Conservation (phyloP, 2,329 filamentous ascomycete species). For the Paracorniculantispora psalliotae region DNA sequence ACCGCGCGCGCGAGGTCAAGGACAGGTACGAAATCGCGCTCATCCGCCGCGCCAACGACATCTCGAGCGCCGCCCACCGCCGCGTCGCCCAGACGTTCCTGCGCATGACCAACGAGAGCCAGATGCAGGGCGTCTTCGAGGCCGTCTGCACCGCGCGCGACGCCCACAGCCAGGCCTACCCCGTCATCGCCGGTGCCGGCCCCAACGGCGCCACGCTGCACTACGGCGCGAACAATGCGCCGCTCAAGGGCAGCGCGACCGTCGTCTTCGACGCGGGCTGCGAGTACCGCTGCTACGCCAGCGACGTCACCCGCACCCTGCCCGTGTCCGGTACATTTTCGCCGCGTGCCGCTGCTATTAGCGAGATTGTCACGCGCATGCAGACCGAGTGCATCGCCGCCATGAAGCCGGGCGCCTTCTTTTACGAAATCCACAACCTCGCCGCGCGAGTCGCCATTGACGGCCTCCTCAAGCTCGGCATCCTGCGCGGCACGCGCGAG, state of each 20-base stretch:
- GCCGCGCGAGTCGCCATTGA: constrained; percentile 68
- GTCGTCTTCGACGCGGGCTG: constrained; percentile 83
- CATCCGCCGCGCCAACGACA: constrained; percentile 73
- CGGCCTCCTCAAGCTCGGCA: constrained; percentile 65
- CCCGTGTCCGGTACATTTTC: constrained; percentile 68
- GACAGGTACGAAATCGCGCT: constrained; percentile 79
- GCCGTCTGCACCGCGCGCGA: constrained; percentile 66
- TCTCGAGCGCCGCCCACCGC: constrained; percentile 73
- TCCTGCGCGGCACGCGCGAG: constrained; percentile 60
- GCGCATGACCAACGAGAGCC: constrained; percentile 67
- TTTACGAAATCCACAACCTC: constrained; percentile 65
- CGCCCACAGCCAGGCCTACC: constrained; percentile 76
- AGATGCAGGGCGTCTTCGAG: constrained; percentile 76
- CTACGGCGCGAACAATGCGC: constrained; percentile 74
- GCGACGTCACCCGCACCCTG: constrained; percentile 84
- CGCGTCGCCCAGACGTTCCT: constrained; percentile 62
- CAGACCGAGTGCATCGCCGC: constrained; percentile 67
- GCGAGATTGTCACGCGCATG: constrained; percentile 76
- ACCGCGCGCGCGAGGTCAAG: constrained; percentile 77
- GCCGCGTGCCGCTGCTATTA: constrained; percentile 64
- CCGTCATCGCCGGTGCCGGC: constrained; percentile 81
- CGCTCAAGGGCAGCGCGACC: constrained; percentile 64
- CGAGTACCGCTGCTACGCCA: constrained; percentile 81
- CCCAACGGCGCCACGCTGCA: constrained; percentile 81
- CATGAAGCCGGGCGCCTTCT: constrained; percentile 64